Evolutionary conservation across 345 rosid genomes (phyloP).

Genomic region (Cardamine occulta): DNA sequence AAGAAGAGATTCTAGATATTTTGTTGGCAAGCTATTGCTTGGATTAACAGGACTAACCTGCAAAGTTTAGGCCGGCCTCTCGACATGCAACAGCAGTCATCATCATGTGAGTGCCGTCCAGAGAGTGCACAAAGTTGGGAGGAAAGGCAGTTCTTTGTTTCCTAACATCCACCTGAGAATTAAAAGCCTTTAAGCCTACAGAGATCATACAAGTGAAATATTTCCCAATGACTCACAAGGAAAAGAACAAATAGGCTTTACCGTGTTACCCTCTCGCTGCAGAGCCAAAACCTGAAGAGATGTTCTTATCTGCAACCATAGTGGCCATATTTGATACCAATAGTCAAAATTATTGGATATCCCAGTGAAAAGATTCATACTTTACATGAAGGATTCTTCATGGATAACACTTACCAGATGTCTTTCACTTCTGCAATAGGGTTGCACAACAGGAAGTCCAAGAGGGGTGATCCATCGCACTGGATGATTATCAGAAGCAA

Average conservation of each 20-base stretch:
- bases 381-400: constrained; percentile 10
- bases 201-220: constrained; percentile 14
- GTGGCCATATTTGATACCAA: constrained; percentile 16
- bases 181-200: neutral
- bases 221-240: neutral
- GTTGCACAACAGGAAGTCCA: constrained; percentile 98
- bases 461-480: constrained; percentile 94
- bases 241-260: constrained; percentile 46
- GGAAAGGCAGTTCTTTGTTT: constrained; percentile 98
- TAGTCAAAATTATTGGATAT: constrained; percentile 3
- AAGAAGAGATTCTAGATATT: neutral
- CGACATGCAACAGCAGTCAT: constrained; percentile 97
- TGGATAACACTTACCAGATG: constrained; percentile 66
- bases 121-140: constrained; percentile 95
- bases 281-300: constrained; percentile 91
- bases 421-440: constrained; percentile 76
- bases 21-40: neutral
- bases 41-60: constrained; percentile 54
- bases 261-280: constrained; percentile 82
- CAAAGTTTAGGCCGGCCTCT: constrained; percentile 87
- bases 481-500: constrained; percentile 82
- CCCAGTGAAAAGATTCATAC: neutral
- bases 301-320: constrained; percentile 75
- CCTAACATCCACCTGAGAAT: constrained; percentile 70
- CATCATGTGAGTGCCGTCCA: constrained; percentile 99